Evolutionary conservation across 140 eudicot genomes (phyloP), one percentile per base, ranked within the genome.

Genomic region (Cichorium intybus): DNA sequence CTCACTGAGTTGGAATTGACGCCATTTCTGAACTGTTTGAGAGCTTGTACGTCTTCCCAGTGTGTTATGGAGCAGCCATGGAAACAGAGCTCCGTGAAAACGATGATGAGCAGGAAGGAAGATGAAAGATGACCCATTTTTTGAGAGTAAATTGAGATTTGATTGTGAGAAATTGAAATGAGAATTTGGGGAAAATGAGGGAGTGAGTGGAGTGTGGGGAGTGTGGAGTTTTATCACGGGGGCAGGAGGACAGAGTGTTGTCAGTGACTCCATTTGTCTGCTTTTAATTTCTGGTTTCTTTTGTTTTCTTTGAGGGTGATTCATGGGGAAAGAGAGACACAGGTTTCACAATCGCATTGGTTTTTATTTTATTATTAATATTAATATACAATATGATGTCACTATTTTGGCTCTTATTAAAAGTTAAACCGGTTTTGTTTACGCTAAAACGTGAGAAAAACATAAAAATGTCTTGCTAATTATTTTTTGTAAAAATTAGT

Each of bases 31-130:
- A 93, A 76, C 52, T 79, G 88, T 63, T 81, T 81, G 24, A 93
- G 71, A 24, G 72, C 78, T 68, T 67, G 73, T 23, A 86, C 60
- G 49, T 93, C 99, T 70, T 75, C 68, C 86, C 85, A 82, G 51
- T 88, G 71, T 20, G 97, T 93, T 28, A 64, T 37, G 2, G 95
- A 85, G 57, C 52, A 3, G 10, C 33, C 80, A 49, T 75, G 75
- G 64, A 61, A 23, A 49, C 60, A 48, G 12, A 73, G 34, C 0
- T 52, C 20, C 10, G 43, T 7, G 27, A 64, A 16, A 26, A 68
- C 0, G 33, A 72, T 45, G 14, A 65, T 12, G 6, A 80, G 14
- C 15, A 45, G 16, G 37, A 50, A n/a, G 5, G 49, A 52, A 27
- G 35, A 34, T 57, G 23, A 45, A 58, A 54, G 61, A 39, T 26